Conservation (phyloP, 2,329 filamentous ascomycete genomes). For the Pseudopithomyces maydicus region DNA sequence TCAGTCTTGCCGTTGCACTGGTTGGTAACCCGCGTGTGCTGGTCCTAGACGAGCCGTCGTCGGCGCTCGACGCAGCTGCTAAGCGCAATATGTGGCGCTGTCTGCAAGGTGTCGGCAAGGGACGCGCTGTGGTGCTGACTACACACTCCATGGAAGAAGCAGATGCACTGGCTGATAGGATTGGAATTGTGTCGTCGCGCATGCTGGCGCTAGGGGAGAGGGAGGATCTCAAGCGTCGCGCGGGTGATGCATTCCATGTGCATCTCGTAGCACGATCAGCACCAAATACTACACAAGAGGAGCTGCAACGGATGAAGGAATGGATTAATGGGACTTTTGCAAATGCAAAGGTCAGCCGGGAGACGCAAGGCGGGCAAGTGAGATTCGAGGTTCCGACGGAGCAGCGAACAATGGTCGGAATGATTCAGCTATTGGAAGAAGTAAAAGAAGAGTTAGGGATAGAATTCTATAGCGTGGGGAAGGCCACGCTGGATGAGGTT, state of each 20-base stretch:
- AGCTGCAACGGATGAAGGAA: slow-evolving; percentile 65
- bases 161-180: slow-evolving; percentile 83
- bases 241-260: slow-evolving; percentile 77
- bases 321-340: slow-evolving; percentile 69
- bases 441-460: slow-evolving; percentile 70
- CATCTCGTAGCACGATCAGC: slow-evolving; percentile 77
- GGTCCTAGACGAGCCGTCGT: slow-evolving; percentile 86
- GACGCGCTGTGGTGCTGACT: slow-evolving; percentile 79
- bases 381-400: slow-evolving; percentile 73
- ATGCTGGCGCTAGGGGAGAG: slow-evolving; percentile 86
- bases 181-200: slow-evolving; percentile 77
- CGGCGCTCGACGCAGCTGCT: slow-evolving; percentile 81
- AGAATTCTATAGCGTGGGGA: slow-evolving; percentile 82
- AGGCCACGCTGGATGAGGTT: slow-evolving; percentile 85
- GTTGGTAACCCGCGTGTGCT: slow-evolving; percentile 91
- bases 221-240: slow-evolving; percentile 71
- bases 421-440: slow-evolving; percentile 74
- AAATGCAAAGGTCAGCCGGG: slow-evolving; percentile 60
- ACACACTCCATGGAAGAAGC: slow-evolving; percentile 94
- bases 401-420: slow-evolving; percentile 59
- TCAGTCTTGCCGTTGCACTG: slow-evolving; percentile 84
- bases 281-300: slow-evolving; percentile 69
- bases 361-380: slow-evolving; percentile 75
- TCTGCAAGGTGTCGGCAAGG: slow-evolving; percentile 76
- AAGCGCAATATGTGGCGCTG: slow-evolving; percentile 92